Evolutionary conservation across 2,329 filamentous ascomycete species (phyloP).

Genomic region (Endothia cerciana): DNA sequence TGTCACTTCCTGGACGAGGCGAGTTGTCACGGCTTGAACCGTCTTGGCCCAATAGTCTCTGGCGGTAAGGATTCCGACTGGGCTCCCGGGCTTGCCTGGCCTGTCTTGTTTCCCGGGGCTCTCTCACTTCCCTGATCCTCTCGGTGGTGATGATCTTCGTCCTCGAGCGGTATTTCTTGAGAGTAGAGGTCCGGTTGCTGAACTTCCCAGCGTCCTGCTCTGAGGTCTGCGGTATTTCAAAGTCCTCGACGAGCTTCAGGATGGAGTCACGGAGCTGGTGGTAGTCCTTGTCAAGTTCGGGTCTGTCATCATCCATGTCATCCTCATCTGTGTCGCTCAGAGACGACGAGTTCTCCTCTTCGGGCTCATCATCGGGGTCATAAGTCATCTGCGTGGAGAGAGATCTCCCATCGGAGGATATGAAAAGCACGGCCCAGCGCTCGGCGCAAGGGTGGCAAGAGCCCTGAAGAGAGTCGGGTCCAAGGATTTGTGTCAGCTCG

Average conservation of each 20-base stretch:
- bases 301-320: constrained; percentile 57
- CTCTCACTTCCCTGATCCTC: constrained; percentile 32
- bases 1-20: constrained; percentile 30
- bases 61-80: constrained; percentile 63
- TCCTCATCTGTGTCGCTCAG: constrained; percentile 64
- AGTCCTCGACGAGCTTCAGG: constrained; percentile 79
- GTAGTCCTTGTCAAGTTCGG: constrained; percentile 77
- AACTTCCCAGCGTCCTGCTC: constrained; percentile 64
- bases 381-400: constrained; percentile 75
- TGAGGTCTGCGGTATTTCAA: constrained; percentile 73
- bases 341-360: constrained; percentile 65
- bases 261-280: constrained; percentile 81
- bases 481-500: constrained; percentile 70
- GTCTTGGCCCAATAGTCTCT: constrained; percentile 32
- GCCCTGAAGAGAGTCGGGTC: constrained; percentile 66
- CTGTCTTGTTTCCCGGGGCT: constrained; percentile 6
- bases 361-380: constrained; percentile 66
- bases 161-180: constrained; percentile 63
- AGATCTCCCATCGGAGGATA: constrained; percentile 72
- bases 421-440: constrained; percentile 80
- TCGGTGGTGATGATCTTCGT: constrained; percentile 60
- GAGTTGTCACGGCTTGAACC: constrained; percentile 32
- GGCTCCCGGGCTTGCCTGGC: constrained; percentile 39
- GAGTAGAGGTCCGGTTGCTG: constrained; percentile 69
- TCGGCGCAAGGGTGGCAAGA: constrained; percentile 80